These are phyloP conservation scores for Arthrobotrys musiformis DNA, from an alignment of 2,329 filamentous ascomycete species.

Conservation along the genomic window DNA sequence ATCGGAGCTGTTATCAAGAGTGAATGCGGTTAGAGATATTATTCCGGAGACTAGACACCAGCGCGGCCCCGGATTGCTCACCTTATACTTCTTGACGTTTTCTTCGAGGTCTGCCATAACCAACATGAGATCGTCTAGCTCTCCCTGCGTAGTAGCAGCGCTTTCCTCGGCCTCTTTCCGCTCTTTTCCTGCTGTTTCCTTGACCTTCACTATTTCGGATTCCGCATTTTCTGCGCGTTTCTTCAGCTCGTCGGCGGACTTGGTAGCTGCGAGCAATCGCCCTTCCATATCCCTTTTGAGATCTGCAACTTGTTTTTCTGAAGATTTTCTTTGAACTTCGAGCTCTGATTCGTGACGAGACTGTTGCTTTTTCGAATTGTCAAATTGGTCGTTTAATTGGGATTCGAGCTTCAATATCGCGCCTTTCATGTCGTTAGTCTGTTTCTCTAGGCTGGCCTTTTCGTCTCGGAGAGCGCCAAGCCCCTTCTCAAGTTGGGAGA, in stretches of 20 bases:
- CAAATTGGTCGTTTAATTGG: conserved; percentile 61
- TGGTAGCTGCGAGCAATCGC: conserved; percentile 64
- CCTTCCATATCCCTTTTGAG: conserved; percentile 61
- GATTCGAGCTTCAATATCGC: conserved; percentile 63
- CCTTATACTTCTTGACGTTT: conserved; percentile 79
- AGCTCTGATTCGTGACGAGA: conserved; percentile 47
- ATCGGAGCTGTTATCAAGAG: conserved; percentile 65
- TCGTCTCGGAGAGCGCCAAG: conserved; percentile 72
- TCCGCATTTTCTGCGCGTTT: conserved; percentile 60
- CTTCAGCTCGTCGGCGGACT: conserved; percentile 63
- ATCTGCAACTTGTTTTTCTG: conserved; percentile 63
- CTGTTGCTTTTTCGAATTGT: conserved; percentile 65
- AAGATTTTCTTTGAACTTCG: conserved; percentile 59
- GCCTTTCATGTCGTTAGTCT: conserved; percentile 51
- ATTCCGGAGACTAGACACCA: neutral
- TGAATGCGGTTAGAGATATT: conserved; percentile 24
- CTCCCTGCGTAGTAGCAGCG: conserved; percentile 73
- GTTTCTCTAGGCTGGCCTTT: conserved; percentile 42
- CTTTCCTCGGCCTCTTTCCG: conserved; percentile 70
- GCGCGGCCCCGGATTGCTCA: conserved; percentile 62
- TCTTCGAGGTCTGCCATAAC: conserved; percentile 84
- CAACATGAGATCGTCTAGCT: conserved; percentile 83
- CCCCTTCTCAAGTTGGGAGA: conserved; percentile 50
- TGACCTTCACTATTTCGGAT: conserved; percentile 60
- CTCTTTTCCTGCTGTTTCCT: conserved; percentile 61